These are phyloP conservation scores for Aspergillus japonicus DNA, from an alignment of 2,329 filamentous ascomycete genomes.

Conservation along the genomic window DNA sequence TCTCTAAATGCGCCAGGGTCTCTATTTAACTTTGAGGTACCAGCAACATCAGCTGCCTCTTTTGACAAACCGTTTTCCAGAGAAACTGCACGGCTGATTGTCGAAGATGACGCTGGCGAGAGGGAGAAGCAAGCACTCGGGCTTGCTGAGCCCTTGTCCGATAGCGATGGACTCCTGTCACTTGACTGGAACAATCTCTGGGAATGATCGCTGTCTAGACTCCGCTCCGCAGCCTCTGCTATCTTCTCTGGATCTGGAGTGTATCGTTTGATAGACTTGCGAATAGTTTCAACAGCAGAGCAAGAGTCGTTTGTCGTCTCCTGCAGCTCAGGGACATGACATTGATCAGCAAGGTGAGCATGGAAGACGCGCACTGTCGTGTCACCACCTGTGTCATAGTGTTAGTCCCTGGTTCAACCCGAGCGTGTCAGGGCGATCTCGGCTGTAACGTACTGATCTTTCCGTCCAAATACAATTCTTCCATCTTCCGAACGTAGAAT, in stretches of 20 bases:
- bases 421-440: not conserved
- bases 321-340: slow-evolving; percentile 18
- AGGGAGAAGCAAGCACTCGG: slow-evolving; percentile 14
- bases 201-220: not conserved
- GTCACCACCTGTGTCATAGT: slow-evolving; percentile 24
- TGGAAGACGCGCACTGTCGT: slow-evolving; percentile 31
- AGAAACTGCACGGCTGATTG: slow-evolving; percentile 20
- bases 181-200: slow-evolving; percentile 1
- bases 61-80: slow-evolving; percentile 18
- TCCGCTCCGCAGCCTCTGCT: not conserved
- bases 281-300: not conserved
- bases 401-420: slow-evolving; percentile 1
- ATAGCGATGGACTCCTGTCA: not conserved
- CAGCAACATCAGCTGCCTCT: slow-evolving; percentile 16
- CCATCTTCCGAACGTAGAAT: slow-evolving; percentile 39
- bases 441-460: slow-evolving; percentile 33
- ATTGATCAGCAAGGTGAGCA: slow-evolving; percentile 26
- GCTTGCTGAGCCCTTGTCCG: slow-evolving; percentile 9
- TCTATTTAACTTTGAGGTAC: slow-evolving; percentile 11
- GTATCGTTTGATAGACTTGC: not conserved
- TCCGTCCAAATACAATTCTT: slow-evolving; percentile 39
- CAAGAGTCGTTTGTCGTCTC: slow-evolving; percentile 2
- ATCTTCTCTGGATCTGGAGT: not conserved
- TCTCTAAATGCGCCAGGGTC: slow-evolving; percentile 7
- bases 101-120: slow-evolving; percentile 18